Base-by-base conservation (phyloP, 345 rosid genomes). In the Euclidium syriacum region DNA sequence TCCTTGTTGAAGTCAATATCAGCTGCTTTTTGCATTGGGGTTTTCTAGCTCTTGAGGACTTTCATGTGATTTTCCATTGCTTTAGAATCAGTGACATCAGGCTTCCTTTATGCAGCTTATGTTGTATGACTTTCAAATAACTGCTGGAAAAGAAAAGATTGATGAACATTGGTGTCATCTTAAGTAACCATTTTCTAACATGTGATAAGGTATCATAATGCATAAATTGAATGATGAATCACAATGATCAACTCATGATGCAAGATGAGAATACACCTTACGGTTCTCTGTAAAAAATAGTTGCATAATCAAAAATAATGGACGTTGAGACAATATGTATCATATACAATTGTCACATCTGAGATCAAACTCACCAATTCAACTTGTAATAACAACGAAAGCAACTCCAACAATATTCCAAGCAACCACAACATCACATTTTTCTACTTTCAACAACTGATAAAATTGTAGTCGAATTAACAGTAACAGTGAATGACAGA, bases 41-140 rank as follows among this genome's bases (percentile, higher is more conserved):
- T 73, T 74, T 81, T 88, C 60, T 71, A 86, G 35, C 86, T 81
- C 76, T 80, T 88, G 35, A 68, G 59, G 14, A 78, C 79, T 29
- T 63, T 65, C 30, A 58, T 51, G 72, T 68, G 70, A 58, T 56
- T 75, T 41, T 72, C 86, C 14, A 35, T 19, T 53, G 58, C 68
- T 60, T 55, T 79, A 67, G 74, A 71, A 20, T 65, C 47, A 46
- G 71, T 73, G 61, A 42, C 56, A 23, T 23, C 70, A 68, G 55
- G 65, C 42, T 69, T 72, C 23, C 76, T 72, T 35, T 68, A 69
- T 57, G 78, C 68, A 49, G 19, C 65, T 35, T 43, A 61, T 32
- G 20, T 62, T 19, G 64, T 60, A 64, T 53, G 40, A 57, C 73
- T 69, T 26, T 63, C 70, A 4, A 63, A 76, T 26, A 75, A 23